These are phyloP conservation scores for Nakaseomyces delphensis DNA, from an alignment of 1,139 yeast genomes.

Conservation along the genomic window DNA sequence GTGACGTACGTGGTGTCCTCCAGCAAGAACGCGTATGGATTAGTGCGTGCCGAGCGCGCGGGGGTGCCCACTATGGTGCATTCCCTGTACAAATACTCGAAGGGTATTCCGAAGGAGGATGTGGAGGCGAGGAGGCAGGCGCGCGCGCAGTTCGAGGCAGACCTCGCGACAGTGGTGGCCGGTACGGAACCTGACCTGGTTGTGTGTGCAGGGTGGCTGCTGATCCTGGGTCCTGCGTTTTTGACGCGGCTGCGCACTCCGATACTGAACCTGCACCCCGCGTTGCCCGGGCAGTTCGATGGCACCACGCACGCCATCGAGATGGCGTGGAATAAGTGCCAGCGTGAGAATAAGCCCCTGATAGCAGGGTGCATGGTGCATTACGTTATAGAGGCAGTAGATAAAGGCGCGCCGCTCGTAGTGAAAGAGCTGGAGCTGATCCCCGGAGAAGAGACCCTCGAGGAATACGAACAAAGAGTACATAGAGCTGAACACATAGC, in stretches of 20 bases:
- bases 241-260: conserved; percentile 62
- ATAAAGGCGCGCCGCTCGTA: conserved; percentile 80
- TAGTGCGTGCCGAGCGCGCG: conserved; percentile 64
- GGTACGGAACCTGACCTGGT: conserved; percentile 64
- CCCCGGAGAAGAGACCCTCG: conserved; percentile 60
- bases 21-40: conserved; percentile 71
- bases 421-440: conserved; percentile 66
- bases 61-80: conserved; percentile 64
- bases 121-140: conserved; percentile 48
- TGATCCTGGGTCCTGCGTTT: conserved; percentile 72
- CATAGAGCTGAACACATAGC: conserved; percentile 81
- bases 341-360: conserved; percentile 44
- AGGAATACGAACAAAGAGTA: conserved; percentile 73
- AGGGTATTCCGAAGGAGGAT: conserved; percentile 54
- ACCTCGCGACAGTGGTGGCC: conserved; percentile 62
- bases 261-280: conserved; percentile 90
- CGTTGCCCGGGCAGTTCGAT: conserved; percentile 92
- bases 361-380: conserved; percentile 95
- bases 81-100: conserved; percentile 63
- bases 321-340: conserved; percentile 93
- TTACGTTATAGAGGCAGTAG: conserved; percentile 88
- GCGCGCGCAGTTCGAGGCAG: conserved; percentile 65
- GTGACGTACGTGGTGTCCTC: conserved; percentile 69
- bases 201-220: conserved; percentile 99
- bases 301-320: conserved; percentile 91